These are phyloP conservation scores for Piper betle DNA, from an alignment of 164 flowering plant genomes.

Conservation along the genomic window DNA sequence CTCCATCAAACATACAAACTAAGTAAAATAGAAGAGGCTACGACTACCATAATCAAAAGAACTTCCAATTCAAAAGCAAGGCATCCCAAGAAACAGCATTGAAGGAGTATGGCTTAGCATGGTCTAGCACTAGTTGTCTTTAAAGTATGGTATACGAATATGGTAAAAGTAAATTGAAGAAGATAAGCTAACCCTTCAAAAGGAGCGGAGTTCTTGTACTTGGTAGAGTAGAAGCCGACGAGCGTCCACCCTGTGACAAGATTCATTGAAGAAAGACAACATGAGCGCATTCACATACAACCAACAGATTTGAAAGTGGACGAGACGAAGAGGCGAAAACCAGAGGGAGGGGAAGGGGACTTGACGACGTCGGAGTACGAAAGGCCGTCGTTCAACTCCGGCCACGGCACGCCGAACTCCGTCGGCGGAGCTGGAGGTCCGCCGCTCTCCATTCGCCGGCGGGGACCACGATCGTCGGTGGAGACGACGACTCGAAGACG, in stretches of 20 bases:
- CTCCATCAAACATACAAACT: too few species aligned
- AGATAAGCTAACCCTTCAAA: slow-evolving; percentile 63
- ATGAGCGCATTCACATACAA: background rate
- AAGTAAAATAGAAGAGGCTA: too few species aligned
- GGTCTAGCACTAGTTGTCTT: too few species aligned
- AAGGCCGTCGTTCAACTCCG: slow-evolving; percentile 42
- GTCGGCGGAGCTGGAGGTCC: background rate
- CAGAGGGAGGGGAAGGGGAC: background rate
- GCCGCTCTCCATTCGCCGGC: background rate
- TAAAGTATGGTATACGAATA: background rate
- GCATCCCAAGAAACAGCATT: too few species aligned
- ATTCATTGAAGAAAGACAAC: too few species aligned
- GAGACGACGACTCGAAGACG: too few species aligned
- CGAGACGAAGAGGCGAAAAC: slow-evolving; percentile 11
- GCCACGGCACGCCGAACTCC: slow-evolving; percentile 20
- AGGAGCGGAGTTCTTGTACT: slow-evolving; percentile 74
- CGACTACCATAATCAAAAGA: too few species aligned
- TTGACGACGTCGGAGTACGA: slow-evolving; percentile 38
- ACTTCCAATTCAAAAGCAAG: too few species aligned
- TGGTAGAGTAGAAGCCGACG: slow-evolving; percentile 61
- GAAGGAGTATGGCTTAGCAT: too few species aligned
- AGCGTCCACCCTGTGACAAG: slow-evolving; percentile 32
- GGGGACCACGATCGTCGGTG: background rate
- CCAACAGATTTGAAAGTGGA: background rate
- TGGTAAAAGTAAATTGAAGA: background rate